Conservation (phyloP, 805 yeast species). For the Geotrichum ghanense region DNA sequence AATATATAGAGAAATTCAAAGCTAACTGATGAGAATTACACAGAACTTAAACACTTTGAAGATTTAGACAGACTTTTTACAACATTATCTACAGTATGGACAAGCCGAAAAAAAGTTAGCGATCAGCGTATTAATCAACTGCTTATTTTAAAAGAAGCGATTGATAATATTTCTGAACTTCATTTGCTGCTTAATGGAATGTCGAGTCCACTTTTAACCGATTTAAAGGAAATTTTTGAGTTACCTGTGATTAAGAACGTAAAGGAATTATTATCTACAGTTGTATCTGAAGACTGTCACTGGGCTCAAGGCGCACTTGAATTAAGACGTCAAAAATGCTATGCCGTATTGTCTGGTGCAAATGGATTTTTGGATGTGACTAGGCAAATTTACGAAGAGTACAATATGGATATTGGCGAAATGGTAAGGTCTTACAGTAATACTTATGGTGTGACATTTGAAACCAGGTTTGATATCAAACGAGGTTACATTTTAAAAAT, state of each 20-base stretch:
- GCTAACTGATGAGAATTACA: too few relatives aligned
- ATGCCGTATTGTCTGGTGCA: background rate
- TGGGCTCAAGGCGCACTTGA: background rate
- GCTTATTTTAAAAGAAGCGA: background rate
- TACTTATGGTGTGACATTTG: background rate
- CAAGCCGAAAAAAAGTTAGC: background rate
- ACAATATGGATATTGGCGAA: background rate
- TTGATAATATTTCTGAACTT: background rate
- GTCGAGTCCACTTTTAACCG: background rate
- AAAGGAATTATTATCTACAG: background rate
- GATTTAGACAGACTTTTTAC: slow-evolving; percentile 5
- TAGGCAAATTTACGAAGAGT: background rate
- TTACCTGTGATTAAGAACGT: background rate
- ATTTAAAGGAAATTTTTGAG: background rate
- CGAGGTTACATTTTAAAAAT: background rate
- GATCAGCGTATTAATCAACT: background rate
- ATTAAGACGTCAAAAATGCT: background rate
- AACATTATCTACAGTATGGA: background rate
- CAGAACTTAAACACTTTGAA: slow-evolving; percentile 2
- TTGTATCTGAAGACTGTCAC: background rate
- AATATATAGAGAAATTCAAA: too few relatives aligned
- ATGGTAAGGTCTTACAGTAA: background rate
- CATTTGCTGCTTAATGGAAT: background rate
- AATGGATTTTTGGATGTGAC: background rate
- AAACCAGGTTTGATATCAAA: background rate